Evolutionary conservation across 2,329 filamentous ascomycete species (phyloP).

Genomic region (Hypoxylon sp.): DNA sequence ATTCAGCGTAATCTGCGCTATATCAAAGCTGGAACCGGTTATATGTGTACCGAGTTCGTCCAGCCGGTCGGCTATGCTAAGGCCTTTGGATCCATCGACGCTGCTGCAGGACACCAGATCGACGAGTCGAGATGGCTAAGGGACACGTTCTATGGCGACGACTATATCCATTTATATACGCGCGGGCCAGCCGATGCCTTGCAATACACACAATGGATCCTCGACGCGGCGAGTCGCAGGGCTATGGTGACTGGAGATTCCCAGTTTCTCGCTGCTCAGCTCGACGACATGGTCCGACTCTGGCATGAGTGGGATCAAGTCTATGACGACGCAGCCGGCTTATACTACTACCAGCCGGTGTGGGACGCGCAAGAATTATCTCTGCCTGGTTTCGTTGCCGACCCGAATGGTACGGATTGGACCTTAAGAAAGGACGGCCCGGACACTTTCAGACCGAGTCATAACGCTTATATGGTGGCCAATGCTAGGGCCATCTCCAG

Average conservation of each 20-base stretch:
- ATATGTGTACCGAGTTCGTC: conserved; percentile 60
- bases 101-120: conserved; percentile 57
- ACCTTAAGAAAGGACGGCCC: conserved; percentile 55
- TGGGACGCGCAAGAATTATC: conserved; percentile 60
- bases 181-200: conserved; percentile 55
- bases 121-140: conserved; percentile 58
- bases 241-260: conserved; percentile 57
- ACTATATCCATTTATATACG: conserved; percentile 56
- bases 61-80: conserved; percentile 56
- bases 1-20: conserved; percentile 59
- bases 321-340: conserved; percentile 53
- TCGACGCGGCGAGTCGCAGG: conserved; percentile 53
- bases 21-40: conserved; percentile 56
- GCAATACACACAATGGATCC: conserved; percentile 57
- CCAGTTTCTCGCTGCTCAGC: conserved; percentile 55
- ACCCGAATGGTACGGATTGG: conserved; percentile 51
- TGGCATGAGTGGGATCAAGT: conserved; percentile 57
- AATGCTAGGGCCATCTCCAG: conserved; percentile 57
- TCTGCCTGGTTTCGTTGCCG: conserved; percentile 56
- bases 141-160: conserved; percentile 55
- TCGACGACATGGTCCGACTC: conserved; percentile 57
- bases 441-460: conserved; percentile 58
- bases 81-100: conserved; percentile 51
- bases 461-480: conserved; percentile 61
- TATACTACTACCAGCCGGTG: conserved; percentile 59